These are phyloP conservation scores for Lentithecium fluviatile DNA, from an alignment of 495 filamentous ascomycete species.

Conservation along the genomic window DNA sequence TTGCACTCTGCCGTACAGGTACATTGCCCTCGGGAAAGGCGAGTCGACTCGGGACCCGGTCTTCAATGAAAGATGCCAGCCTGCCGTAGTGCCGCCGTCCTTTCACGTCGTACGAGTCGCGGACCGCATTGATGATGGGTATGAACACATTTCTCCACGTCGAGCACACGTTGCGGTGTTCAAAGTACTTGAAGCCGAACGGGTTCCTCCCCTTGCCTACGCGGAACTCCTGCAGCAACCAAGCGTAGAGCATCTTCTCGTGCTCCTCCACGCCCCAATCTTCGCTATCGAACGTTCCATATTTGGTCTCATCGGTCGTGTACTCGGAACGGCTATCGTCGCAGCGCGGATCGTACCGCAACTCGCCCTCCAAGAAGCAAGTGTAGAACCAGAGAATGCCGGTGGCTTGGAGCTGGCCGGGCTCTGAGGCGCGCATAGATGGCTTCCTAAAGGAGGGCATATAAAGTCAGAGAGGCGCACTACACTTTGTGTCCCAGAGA, in stretches of 20 bases:
- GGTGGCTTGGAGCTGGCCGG: background rate
- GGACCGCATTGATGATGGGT: slow-evolving; percentile 24
- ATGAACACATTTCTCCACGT: slow-evolving; percentile 23
- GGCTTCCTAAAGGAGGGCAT: no score
- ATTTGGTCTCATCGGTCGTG: background rate
- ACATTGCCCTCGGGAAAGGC: slow-evolving; percentile 28
- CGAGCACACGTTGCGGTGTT: slow-evolving; percentile 1
- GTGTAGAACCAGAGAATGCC: no score
- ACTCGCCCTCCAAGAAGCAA: slow-evolving; percentile 3
- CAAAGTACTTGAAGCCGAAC: slow-evolving; percentile 20
- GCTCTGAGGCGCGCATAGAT: background rate
- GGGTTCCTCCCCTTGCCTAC: slow-evolving; percentile 20
- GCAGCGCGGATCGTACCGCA: slow-evolving; percentile 15
- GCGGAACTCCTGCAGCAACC: slow-evolving; percentile 23
- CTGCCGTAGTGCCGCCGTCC: slow-evolving; percentile 21
- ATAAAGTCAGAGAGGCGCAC: no score
- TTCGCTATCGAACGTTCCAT: background rate
- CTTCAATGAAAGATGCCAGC: slow-evolving; percentile 24
- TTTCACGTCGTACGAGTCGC: slow-evolving; percentile 11
- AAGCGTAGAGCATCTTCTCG: slow-evolving; percentile 24
- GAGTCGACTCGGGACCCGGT: slow-evolving; percentile 6
- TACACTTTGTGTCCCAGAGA: no score
- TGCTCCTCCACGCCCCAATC: slow-evolving; percentile 13
- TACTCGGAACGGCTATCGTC: slow-evolving; percentile 6
- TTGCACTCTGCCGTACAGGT: background rate